Base-by-base conservation (phyloP, 768 basidiomycete genomes). In the Lactarius hengduanensis region DNA sequence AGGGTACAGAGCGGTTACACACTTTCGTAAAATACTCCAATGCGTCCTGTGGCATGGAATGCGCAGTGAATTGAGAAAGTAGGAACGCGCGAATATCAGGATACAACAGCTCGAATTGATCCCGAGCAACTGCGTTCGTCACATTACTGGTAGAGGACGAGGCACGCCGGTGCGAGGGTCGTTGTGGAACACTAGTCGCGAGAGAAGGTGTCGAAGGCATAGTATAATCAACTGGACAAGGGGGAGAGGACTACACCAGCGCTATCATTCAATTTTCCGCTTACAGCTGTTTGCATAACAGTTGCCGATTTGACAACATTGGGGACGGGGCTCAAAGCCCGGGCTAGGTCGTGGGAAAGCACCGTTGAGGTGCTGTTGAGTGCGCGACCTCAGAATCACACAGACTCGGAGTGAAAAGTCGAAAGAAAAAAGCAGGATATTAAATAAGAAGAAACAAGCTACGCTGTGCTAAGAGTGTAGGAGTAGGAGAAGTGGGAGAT, bases 21-120 rank as follows among this genome's bases (percentile, higher is more conserved):
- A 96, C 96, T 69, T 83, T 83, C 68, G 82, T 81, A 76, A 86
- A 97, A 93, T 94, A 98, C 61, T 89, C 86, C 36, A 89, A 74
- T 1, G 91, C 94, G 59, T 96, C 94, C 47, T 80, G 69, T 6
- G 96, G 94, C 86, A 98, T 92, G 3, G 85, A 84, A 73, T 92
- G 83, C 4, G 77, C 77, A 58, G 81, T 80, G 71, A 93, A 80
- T 73, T 90, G 83, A 5, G 78, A 83, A 65, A 95, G 75, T 18
- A 97, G 81, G 78, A 95, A 93, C 57, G 89, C 84, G n/a, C 87
- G 84, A 70, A 98, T 84, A 68, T 78, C 77, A 9, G 81, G 81
- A 78, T 87, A 98, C 13, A 90, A 56, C 26, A 63, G 55, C 58
- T 63, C 66, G 36, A 66, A 66, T 47, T 58, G 56, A 47, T 66